Conservation (phyloP, 1,139 yeast genomes). For the Yamadazyma buinensis region DNA sequence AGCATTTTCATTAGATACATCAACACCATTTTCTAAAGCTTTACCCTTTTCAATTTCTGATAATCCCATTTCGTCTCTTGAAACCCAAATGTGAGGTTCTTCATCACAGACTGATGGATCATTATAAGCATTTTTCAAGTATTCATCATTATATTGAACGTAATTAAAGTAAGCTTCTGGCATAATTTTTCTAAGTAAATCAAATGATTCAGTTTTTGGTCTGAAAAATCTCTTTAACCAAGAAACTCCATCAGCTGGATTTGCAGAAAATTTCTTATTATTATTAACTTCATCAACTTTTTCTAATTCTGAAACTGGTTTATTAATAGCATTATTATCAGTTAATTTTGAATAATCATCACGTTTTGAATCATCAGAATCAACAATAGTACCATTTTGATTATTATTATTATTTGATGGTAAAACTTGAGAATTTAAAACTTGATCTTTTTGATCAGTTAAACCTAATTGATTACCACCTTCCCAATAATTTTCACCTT, state of each 20-base stretch:
- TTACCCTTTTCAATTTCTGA: conserved; percentile 57
- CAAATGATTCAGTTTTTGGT: conserved; percentile 40
- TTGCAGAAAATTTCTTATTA: conserved; percentile 7
- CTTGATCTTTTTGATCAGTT: conserved; percentile 16
- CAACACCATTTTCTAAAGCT: conserved; percentile 53
- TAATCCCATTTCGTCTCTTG: conserved; percentile 66
- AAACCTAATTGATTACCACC: conserved; percentile 43
- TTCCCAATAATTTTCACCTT: conserved; percentile 51
- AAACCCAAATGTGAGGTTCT: conserved; percentile 69
- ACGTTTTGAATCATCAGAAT: conserved; percentile 19
- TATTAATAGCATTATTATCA: not conserved
- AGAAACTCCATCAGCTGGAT: conserved; percentile 20
- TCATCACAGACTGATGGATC: conserved; percentile 61
- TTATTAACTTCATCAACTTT: conserved; percentile 8
- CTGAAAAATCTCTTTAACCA: conserved; percentile 38
- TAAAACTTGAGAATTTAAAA: conserved; percentile 10
- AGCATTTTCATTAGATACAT: conserved; percentile 58
- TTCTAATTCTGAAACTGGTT: conserved; percentile 2
- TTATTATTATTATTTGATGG: conserved; percentile 8
- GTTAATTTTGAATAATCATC: conserved; percentile 11
- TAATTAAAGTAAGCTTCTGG: conserved; percentile 41
- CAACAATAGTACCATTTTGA: conserved; percentile 7
- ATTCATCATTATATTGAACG: conserved; percentile 41
- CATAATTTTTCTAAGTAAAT: conserved; percentile 33
- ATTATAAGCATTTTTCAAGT: conserved; percentile 53